Percentiles rank a stretch among this genome's conserved stretches.
These are phyloP conservation scores for Colletotrichum plurivorum DNA, from an alignment of 2,329 filamentous ascomycete genomes.

Conservation along the genomic window DNA sequence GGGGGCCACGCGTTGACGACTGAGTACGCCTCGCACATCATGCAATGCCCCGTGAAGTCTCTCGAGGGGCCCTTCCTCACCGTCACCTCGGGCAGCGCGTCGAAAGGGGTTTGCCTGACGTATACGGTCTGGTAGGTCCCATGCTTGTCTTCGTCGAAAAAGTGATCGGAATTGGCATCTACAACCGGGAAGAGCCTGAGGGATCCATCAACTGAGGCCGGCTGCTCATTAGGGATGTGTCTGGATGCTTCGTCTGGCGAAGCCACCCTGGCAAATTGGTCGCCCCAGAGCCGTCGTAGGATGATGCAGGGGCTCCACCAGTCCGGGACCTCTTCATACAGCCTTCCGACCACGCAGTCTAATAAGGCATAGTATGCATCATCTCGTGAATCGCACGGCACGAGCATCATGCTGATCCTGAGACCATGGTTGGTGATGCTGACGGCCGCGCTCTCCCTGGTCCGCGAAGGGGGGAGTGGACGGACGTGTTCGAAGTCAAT, in stretches of 20 bases:
- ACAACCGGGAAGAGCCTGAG: no score
- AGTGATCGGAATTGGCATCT: neutral
- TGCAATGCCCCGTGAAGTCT: no score
- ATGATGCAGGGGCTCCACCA: conserved; percentile 13
- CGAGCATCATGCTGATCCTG: conserved; percentile 10
- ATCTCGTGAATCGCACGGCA: neutral
- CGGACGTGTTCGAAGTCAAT: conserved; percentile 4
- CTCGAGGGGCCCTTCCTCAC: no score
- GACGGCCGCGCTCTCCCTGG: neutral
- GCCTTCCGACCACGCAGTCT: no score
- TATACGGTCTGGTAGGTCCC: conserved; percentile 16
- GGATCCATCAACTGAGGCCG: no score
- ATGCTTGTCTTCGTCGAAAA: conserved; percentile 1
- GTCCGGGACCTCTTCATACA: no score
- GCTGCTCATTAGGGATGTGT: no score
- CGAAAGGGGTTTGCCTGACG: conserved; percentile 15
- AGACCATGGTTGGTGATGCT: conserved; percentile 26
- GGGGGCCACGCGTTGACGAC: neutral
- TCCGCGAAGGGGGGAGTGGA: conserved; percentile 6
- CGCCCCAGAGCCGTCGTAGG: conserved; percentile 13
- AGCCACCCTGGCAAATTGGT: conserved; percentile 19
- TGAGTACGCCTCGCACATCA: no score
- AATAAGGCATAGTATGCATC: conserved; percentile 21
- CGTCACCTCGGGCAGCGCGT: conserved; percentile 18
- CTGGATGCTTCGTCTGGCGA: conserved; percentile 1